Evolutionary conservation across 2,329 filamentous ascomycete species (phyloP), one percentile per base, ranked within the genome.

Genomic region (Aspergillus persii): DNA sequence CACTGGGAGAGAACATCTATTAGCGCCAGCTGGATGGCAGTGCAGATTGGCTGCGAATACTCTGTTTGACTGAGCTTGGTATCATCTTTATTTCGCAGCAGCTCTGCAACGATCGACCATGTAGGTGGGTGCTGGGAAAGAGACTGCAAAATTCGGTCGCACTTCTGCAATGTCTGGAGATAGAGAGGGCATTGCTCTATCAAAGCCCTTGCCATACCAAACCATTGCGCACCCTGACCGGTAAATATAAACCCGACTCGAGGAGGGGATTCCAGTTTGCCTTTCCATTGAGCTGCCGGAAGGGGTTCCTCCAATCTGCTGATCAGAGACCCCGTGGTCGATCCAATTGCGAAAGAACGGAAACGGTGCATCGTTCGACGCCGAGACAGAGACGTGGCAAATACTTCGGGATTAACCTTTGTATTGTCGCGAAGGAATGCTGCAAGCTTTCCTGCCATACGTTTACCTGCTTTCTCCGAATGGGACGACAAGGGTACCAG

Each of bases 211-310:
- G 62, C 66, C 67, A 69, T 68, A 8, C 44, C 30, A 3, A 63
- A 27, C 66, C 66, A 69, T 33, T 69, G 68, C 0, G 66, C 62
- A 4, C 68, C 68, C 39, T 70, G 67, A 0, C 67, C 68, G 2
- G 64, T 68, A 41, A 70, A 70, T 7, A 68, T 50, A 26, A 62
- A 60, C 1, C 60, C 67, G 6, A 71, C 48, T 3, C 52, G 53
- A 5, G 56, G 60, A 11, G 30, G 18, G 4, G 44, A 29, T 4
- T 26, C 49, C 12, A 50, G 2, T 23, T 41, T 7, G 11, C 29
- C 15, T 51, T 58, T 15, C 54, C 50, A n/a, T 50, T 52, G 8
- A 55, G 44, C 6, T 41, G 50, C 3, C 51, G 18, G 7, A 27
- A 8, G 6, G 23, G 26, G 48, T 11, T 58, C 23, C 1, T 48